Conservation (phyloP, 2,329 filamentous ascomycete species). For the Xylaria digitata region DNA sequence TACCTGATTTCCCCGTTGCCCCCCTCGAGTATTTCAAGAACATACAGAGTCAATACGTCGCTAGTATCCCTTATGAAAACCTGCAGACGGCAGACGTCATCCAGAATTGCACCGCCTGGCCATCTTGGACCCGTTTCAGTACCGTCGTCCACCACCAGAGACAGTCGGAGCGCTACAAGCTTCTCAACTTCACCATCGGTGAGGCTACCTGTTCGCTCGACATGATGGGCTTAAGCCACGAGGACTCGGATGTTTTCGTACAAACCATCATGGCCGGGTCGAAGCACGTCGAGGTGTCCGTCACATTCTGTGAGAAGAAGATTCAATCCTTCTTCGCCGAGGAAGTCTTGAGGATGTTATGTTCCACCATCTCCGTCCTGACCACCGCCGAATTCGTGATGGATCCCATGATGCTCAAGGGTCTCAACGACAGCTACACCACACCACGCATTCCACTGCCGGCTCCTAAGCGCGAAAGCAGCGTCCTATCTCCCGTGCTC, state of each 20-base stretch:
- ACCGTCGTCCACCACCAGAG: constrained; percentile 65
- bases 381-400: constrained; percentile 60
- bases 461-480: constrained; percentile 42
- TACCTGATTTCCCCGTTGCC: constrained; percentile 57
- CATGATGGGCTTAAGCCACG: constrained; percentile 54
- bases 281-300: constrained; percentile 55
- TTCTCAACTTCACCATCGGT: constrained; percentile 58
- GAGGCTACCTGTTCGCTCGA: constrained; percentile 59
- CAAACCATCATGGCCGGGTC: constrained; percentile 54
- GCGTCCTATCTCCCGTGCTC: constrained; percentile 41
- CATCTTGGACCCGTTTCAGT: constrained; percentile 65
- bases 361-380: constrained; percentile 58
- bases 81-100: constrained; percentile 64
- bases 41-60: constrained; percentile 62
- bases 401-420: constrained; percentile 59
- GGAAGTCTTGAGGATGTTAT: constrained; percentile 59
- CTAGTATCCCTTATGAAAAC: constrained; percentile 61
- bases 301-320: constrained; percentile 60
- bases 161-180: constrained; percentile 55
- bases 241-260: constrained; percentile 61
- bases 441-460: constrained; percentile 58
- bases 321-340: constrained; percentile 57
- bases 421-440: constrained; percentile 54
- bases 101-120: constrained; percentile 65
- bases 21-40: constrained; percentile 62